Evolutionary conservation across 148 eudicot genomes (phyloP), one percentile per base, ranked within the genome.

Genomic region (Fagopyrum homotropicum): DNA sequence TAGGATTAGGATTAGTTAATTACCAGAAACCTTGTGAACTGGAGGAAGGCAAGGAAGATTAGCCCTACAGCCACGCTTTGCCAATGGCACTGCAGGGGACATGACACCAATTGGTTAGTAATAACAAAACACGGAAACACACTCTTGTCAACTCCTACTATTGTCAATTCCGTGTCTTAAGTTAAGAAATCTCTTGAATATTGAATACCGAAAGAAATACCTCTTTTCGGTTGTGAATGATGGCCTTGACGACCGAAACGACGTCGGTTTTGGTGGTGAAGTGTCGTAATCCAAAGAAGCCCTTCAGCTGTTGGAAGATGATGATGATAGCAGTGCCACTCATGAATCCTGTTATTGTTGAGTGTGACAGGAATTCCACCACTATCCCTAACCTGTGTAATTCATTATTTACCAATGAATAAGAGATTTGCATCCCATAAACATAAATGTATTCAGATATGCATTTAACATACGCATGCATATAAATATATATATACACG

Each of bases 31-130:
- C 79, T 88, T 2, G 97, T 86, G 75, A 84, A 72, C 44, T 85
- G 97, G 70, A 94, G 91, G 71, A 91, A 90, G 15, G 63, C 63
- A 45, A 94, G 86, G 81, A 91, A 89, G 73, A 85, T 76, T 50
- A 88, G 56, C 19, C 98, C 98, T 7, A 94, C 7, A 61, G 2
- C 14, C 4, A 29, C 3, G 15, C 43, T 6, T 61, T 61, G 40
- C 68, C 68, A 61, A 10, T 8, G 68, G 40, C 68, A 61, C 43
- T 61, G 43, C 59, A 55, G 19, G 59, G 59, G 57, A 12, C n/a
- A 15, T 12, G 26, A 22, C 26, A 22, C 26, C 26, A 22, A 22
- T 22, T 22, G 26, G 26, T 22, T 22, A 22, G 26, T 22, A 22
- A 22, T 22, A 22, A 22, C 26, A 22, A 22, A 22, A 22, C 26